These are phyloP conservation scores for Coccomyxa sp. DNA, from an alignment of 139 green algal species.

Conservation along the genomic window DNA sequence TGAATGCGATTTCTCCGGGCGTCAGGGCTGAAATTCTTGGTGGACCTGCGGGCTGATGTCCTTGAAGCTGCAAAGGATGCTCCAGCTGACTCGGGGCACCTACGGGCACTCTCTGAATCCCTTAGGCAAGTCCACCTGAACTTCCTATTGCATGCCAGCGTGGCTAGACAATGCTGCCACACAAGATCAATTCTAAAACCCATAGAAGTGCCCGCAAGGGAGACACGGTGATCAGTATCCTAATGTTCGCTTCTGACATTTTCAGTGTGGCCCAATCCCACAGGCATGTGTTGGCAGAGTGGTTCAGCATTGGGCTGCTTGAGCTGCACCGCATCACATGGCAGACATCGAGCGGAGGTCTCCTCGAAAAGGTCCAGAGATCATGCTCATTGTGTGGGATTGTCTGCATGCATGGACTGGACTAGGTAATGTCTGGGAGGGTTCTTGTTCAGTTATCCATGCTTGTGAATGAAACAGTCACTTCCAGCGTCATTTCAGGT, in stretches of 20 bases:
- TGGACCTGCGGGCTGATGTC: slow-evolving; percentile 60
- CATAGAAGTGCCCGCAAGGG: too few species aligned
- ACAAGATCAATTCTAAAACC: too few species aligned
- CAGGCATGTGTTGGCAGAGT: slow-evolving; percentile 50
- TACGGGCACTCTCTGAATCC: slow-evolving; percentile 9
- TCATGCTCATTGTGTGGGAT: not conserved
- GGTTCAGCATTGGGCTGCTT: slow-evolving; percentile 72
- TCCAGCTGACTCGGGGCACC: slow-evolving; percentile 11
- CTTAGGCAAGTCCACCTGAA: too few species aligned
- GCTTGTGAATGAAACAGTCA: too few species aligned
- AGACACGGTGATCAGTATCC: too few species aligned
- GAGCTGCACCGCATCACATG: slow-evolving; percentile 66
- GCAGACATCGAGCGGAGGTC: slow-evolving; percentile 38
- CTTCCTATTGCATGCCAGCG: too few species aligned
- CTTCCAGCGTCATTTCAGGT: slow-evolving; percentile 9
- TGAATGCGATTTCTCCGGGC: not conserved
- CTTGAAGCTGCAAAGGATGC: slow-evolving; percentile 20
- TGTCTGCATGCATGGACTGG: too few species aligned
- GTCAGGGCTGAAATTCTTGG: slow-evolving; percentile 66
- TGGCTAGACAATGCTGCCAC: too few species aligned
- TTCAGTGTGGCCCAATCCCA: slow-evolving; percentile 1
- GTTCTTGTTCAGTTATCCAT: too few species aligned
- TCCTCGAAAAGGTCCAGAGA: slow-evolving; percentile 61
- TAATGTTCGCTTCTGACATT: too few species aligned
- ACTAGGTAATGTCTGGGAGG: too few species aligned